These are phyloP conservation scores for Tricharina praecox DNA, from an alignment of 495 filamentous ascomycete species.

Conservation along the genomic window DNA sequence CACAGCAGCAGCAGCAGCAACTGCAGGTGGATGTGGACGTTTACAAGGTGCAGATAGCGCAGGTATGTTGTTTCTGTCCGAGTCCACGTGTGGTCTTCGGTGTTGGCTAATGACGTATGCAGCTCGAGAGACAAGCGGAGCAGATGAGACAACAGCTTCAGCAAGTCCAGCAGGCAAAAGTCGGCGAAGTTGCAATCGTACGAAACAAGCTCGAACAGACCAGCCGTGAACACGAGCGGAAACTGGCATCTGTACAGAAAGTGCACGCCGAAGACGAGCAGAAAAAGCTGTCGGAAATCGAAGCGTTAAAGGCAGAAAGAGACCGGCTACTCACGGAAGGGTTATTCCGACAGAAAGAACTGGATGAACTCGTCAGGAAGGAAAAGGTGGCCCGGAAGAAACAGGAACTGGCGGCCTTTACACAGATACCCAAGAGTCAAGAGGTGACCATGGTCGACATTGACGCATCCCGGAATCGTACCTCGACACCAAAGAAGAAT, in stretches of 20 bases:
- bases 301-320: conserved; percentile 37
- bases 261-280: conserved; percentile 38
- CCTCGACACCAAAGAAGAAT: conserved; percentile 40
- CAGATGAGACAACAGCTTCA: not conserved
- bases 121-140: not conserved
- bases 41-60: not conserved
- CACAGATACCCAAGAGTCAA: conserved; percentile 6
- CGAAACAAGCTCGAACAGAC: conserved; percentile 44
- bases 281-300: conserved; percentile 40
- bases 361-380: conserved; percentile 36
- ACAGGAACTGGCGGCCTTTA: conserved; percentile 3
- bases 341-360: conserved; percentile 47
- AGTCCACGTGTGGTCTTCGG: not conserved
- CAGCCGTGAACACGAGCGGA: conserved; percentile 39
- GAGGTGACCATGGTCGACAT: not conserved
- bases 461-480: conserved; percentile 19
- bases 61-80: not conserved
- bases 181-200: conserved; percentile 52
- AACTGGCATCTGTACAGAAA: conserved; percentile 36
- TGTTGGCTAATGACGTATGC: not conserved
- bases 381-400: conserved; percentile 14
- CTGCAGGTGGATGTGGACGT: not conserved
- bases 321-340: conserved; percentile 48
- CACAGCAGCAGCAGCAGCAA: not conserved
- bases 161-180: conserved; percentile 40